phyloP scores from a whole-genome alignment of 495 filamentous ascomycete genomes.

The Aspergillus heteromorphus region DNA sequence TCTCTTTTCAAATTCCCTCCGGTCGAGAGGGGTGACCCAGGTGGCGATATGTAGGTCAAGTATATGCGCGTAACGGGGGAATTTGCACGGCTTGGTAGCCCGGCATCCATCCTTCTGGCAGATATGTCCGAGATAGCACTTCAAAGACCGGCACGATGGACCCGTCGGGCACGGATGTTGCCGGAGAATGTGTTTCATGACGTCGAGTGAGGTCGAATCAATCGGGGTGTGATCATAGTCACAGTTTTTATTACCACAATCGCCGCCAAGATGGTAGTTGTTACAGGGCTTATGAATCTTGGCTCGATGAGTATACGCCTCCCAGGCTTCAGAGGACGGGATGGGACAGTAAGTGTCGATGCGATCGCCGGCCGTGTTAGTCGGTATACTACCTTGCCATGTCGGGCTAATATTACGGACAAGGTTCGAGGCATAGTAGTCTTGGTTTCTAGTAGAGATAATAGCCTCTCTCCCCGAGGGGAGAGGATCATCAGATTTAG shows the following conservation, averaged over 20 bases:
- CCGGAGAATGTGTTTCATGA: slow-evolving; percentile 34
- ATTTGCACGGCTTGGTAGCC: slow-evolving; percentile 32
- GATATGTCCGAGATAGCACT: slow-evolving; percentile 42
- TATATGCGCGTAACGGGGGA: slow-evolving; percentile 26
- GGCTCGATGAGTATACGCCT: slow-evolving; percentile 27
- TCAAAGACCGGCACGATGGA: slow-evolving; percentile 31
- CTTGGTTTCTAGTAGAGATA: slow-evolving; percentile 19
- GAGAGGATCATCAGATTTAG: slow-evolving; percentile 16
- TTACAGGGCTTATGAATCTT: slow-evolving; percentile 39
- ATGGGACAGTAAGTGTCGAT: slow-evolving; percentile 33
- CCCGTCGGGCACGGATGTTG: slow-evolving; percentile 32
- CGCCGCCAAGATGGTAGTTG: slow-evolving; percentile 36
- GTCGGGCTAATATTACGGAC: slow-evolving; percentile 17
- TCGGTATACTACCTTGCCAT: slow-evolving; percentile 30
- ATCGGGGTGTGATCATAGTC: slow-evolving; percentile 35
- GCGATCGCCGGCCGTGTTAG: slow-evolving; percentile 41
- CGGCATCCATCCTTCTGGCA: slow-evolving; percentile 40
- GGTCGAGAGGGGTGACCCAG: slow-evolving; percentile 25
- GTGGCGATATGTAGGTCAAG: slow-evolving; percentile 25
- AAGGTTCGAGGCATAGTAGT: slow-evolving; percentile 22
- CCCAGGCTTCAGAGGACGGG: slow-evolving; percentile 23
- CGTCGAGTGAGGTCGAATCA: slow-evolving; percentile 24
- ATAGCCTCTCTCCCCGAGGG: slow-evolving; percentile 2
- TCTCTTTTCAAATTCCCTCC: slow-evolving; percentile 9
- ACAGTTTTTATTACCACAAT: slow-evolving; percentile 34